Conservation (phyloP, 306 rosid species). For the Pyrus betulifolia region DNA sequence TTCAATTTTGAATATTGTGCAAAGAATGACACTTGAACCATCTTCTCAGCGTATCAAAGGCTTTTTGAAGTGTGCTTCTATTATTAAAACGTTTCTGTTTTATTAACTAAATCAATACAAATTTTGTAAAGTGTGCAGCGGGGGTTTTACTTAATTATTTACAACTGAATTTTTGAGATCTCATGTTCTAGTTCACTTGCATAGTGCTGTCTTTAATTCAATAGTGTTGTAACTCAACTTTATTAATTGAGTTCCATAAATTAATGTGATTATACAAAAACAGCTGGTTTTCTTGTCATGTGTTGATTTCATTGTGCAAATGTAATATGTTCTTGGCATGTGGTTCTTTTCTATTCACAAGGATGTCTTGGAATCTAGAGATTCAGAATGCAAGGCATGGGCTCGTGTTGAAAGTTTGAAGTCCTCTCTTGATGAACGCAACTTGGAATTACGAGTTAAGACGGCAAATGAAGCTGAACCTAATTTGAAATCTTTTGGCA, state of each 20-base stretch:
- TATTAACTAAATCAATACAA: too few relatives aligned
- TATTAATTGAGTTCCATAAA: background rate
- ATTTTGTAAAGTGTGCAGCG: too few relatives aligned
- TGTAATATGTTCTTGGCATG: background rate
- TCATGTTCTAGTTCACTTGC: background rate
- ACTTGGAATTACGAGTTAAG: conserved; percentile 81
- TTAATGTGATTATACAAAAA: background rate
- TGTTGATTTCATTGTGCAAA: background rate
- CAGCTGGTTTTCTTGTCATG: background rate
- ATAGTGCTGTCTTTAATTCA: background rate
- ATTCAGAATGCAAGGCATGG: conserved; percentile 81
- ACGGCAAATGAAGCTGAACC: conserved; percentile 78
- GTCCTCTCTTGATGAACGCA: conserved; percentile 77
- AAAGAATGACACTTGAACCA: too few relatives aligned
- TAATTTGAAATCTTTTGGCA: too few relatives aligned
- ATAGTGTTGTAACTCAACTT: background rate
- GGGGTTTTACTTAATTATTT: too few relatives aligned
- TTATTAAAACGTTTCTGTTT: too few relatives aligned
- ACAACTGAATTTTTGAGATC: too few relatives aligned
- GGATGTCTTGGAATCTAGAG: conserved; percentile 73
- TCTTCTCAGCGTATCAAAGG: too few relatives aligned
- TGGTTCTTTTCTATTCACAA: conserved; percentile 31
- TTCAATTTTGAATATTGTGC: too few relatives aligned
- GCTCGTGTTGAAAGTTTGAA: conserved; percentile 70
- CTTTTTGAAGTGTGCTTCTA: too few relatives aligned